Evolutionary conservation across 352 stramenopile species (phyloP).

Genomic region (Albugo candida): DNA sequence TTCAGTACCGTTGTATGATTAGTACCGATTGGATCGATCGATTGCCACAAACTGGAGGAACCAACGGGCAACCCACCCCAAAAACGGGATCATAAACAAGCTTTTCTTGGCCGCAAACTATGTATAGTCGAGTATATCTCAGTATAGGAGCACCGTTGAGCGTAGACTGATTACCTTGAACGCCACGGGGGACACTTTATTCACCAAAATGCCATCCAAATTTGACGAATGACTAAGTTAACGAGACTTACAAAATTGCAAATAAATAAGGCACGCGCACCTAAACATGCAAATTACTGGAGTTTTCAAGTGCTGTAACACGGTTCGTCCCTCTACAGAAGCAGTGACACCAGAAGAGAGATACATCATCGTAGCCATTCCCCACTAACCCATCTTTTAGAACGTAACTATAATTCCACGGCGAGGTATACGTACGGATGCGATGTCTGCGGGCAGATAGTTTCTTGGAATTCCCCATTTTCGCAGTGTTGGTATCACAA

Average conservation of each 20-base stretch:
- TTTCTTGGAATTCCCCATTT: constrained; percentile 49
- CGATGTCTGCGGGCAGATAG: constrained; percentile 55
- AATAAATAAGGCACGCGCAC: constrained; percentile 9
- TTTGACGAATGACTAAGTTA: constrained; percentile 50
- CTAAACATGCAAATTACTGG: constrained; percentile 72
- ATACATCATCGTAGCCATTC: constrained; percentile 1
- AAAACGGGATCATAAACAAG: constrained; percentile 57
- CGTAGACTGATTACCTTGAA: constrained; percentile 25
- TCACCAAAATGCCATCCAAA: constrained; percentile 70
- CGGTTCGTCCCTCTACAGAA: constrained; percentile 32
- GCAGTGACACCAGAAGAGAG: constrained; percentile 26
- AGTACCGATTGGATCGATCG: constrained; percentile 45
- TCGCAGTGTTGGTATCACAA: constrained; percentile 23
- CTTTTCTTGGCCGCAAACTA: constrained; percentile 74
- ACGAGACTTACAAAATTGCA: constrained; percentile 3
- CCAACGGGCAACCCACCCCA: constrained; percentile 57
- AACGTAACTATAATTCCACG: background rate
- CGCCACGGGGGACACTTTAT: constrained; percentile 34
- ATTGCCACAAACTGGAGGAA: constrained; percentile 64
- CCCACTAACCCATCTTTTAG: background rate
- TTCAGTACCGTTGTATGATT: background rate
- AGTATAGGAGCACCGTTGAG: background rate
- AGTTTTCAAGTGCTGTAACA: constrained; percentile 24
- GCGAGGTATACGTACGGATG: constrained; percentile 20
- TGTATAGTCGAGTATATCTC: background rate